Base-by-base conservation (phyloP, 371 early-diverging fungal genomes). In the Rhizomucor miehei region DNA sequence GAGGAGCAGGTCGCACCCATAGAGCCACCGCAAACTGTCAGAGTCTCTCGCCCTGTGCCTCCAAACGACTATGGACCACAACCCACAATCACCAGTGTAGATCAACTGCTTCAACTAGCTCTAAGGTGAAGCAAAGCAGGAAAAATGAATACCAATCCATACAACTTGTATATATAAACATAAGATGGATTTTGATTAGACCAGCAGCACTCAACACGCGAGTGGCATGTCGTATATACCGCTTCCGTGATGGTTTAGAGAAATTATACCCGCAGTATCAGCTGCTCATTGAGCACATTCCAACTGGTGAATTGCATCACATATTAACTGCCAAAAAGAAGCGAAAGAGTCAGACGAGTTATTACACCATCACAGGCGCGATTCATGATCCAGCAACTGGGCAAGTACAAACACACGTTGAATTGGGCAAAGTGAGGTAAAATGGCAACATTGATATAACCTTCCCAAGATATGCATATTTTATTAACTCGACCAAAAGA, bases 181-280 rank as follows among this genome's bases (percentile, higher is more conserved):
- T 3, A 24, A 52, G 29, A 17, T 44, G 16, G 25, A 17, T n/a
- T n/a, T n/a, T n/a, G n/a, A n/a, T 2, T 56, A 90, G 89, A 39
- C 90, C 91, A 13, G 80, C 88, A 50, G 86, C 89, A 21, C 80
- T 86, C 52, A 89, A 89, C 47, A 77, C 80, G 55, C 81, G 85
- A 44, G 77, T 91, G 53, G 78, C 83, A 52, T 93, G 94, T 69
- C 75, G 82, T 37, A 90, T 93, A 54, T 71, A 79, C 11, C 86
- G 94, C 17, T 77, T 76, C 48, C 82, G 82, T 56, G 89, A 87
- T 44, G 84, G 87, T 1, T 57, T 88, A 23, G 86, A 87, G 48
- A 85, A 83, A 64, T 53, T 89, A 20, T 80, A 85, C 50, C 90
- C 91, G 5, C 73, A 72, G 34, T 92, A 92, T 56, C 87, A 91